These are phyloP conservation scores for Populus simonii DNA, from an alignment of 345 rosid species.

Conservation along the genomic window DNA sequence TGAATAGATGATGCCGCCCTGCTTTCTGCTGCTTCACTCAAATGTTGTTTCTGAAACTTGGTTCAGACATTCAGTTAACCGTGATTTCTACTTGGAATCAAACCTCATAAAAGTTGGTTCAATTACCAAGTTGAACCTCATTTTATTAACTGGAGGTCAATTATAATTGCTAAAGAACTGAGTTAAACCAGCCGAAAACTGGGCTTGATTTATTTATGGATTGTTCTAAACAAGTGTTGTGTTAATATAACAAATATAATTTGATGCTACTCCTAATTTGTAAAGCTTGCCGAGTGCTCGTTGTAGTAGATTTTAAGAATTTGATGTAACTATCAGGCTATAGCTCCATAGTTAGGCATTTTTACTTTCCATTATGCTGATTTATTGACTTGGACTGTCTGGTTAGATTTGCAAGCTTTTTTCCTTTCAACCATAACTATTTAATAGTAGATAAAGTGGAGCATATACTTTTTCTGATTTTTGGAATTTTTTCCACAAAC, in stretches of 20 bases:
- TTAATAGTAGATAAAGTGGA: not conserved
- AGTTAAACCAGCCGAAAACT: not conserved
- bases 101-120: not conserved
- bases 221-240: not conserved
- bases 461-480: not conserved
- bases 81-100: not conserved
- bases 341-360: not conserved
- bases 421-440: not conserved
- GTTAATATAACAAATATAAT: not conserved
- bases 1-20: not conserved
- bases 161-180: not conserved
- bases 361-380: not conserved
- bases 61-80: not conserved
- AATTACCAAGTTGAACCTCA: not conserved
- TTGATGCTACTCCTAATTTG: not conserved
- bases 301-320: not conserved
- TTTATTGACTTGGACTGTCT: not conserved
- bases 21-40: not conserved
- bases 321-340: not conserved
- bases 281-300: not conserved
- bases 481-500: not conserved
- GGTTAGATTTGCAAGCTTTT: too few relatives aligned
- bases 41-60: not conserved
- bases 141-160: not conserved
- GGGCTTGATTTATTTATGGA: not conserved